Evolutionary conservation across 1,139 yeast species (phyloP).

Genomic region (Saccharomyces hybrid): DNA sequence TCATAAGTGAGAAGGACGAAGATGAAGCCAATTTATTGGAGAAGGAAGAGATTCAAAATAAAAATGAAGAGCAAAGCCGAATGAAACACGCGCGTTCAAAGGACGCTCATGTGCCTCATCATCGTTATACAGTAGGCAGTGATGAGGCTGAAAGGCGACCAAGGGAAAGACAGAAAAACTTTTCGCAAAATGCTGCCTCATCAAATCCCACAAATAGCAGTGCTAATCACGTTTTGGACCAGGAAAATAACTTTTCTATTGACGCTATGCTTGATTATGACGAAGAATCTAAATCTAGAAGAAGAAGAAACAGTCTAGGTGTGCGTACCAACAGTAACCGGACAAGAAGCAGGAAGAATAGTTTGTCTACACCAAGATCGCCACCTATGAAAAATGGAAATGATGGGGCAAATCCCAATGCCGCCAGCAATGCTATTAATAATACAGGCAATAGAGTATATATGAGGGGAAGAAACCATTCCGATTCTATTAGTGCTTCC

Average conservation of each 20-base stretch:
- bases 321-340: slow-evolving; percentile 1
- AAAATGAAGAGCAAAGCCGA: neutral
- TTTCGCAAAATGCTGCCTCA: slow-evolving; percentile 2
- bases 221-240: slow-evolving; percentile 1
- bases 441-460: slow-evolving; percentile 3
- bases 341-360: slow-evolving; percentile 3
- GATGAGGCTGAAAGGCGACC: slow-evolving; percentile 1
- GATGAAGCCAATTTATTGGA: slow-evolving; percentile 1
- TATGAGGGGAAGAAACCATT: slow-evolving; percentile 13
- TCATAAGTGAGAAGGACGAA: slow-evolving; percentile 16
- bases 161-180: slow-evolving; percentile 5
- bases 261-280: slow-evolving; percentile 16
- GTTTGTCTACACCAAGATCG: slow-evolving; percentile 4
- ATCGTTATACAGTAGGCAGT: neutral
- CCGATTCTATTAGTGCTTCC: slow-evolving; percentile 20
- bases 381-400: slow-evolving; percentile 6
- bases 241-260: slow-evolving; percentile 10
- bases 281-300: slow-evolving; percentile 2
- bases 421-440: slow-evolving; percentile 3
- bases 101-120: neutral
- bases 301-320: slow-evolving; percentile 2
- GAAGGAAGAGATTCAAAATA: neutral
- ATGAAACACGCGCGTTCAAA: neutral
- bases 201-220: neutral
- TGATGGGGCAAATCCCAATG: slow-evolving; percentile 6